These are phyloP conservation scores for Nothophaeocryptopus gaeumannii DNA, from an alignment of 2,329 filamentous ascomycete genomes.

Conservation along the genomic window DNA sequence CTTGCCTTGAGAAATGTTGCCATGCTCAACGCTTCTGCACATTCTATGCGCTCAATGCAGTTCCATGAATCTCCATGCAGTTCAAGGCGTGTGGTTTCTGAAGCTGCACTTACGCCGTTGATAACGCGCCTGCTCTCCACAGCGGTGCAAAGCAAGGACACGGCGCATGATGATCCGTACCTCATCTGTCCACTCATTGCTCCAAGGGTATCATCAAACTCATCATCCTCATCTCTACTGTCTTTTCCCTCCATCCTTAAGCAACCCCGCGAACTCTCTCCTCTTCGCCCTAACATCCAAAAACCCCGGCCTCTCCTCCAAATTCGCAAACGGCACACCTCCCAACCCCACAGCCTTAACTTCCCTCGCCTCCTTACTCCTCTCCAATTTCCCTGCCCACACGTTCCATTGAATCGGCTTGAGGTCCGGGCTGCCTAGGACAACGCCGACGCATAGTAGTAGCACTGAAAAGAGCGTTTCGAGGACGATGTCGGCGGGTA, in stretches of 20 bases:
- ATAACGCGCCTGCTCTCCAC: too few relatives aligned
- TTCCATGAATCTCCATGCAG: too few relatives aligned
- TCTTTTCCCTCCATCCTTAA: slow-evolving; percentile 39
- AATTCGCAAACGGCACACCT: slow-evolving; percentile 73
- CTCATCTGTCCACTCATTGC: neutral
- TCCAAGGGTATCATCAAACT: neutral
- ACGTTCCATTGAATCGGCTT: slow-evolving; percentile 81
- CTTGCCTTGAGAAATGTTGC: too few relatives aligned
- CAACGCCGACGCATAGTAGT: slow-evolving; percentile 78
- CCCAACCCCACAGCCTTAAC: slow-evolving; percentile 64
- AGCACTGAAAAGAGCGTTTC: slow-evolving; percentile 80
- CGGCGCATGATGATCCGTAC: too few relatives aligned
- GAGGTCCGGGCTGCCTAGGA: slow-evolving; percentile 71
- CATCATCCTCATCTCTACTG: neutral
- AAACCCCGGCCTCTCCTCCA: slow-evolving; percentile 82
- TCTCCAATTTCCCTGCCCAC: slow-evolving; percentile 82
- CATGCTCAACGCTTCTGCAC: too few relatives aligned
- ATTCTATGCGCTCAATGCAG: too few relatives aligned
- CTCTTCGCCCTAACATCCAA: slow-evolving; percentile 77
- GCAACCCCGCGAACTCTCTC: slow-evolving; percentile 76
- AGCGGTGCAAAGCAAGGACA: too few relatives aligned
- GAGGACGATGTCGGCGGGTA: slow-evolving; percentile 82
- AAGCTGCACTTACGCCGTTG: too few relatives aligned
- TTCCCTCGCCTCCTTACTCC: slow-evolving; percentile 55
- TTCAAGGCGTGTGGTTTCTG: too few relatives aligned